phyloP scores from a whole-genome alignment of 2,329 filamentous ascomycete species.

The Aquanectria penicillioides region DNA sequence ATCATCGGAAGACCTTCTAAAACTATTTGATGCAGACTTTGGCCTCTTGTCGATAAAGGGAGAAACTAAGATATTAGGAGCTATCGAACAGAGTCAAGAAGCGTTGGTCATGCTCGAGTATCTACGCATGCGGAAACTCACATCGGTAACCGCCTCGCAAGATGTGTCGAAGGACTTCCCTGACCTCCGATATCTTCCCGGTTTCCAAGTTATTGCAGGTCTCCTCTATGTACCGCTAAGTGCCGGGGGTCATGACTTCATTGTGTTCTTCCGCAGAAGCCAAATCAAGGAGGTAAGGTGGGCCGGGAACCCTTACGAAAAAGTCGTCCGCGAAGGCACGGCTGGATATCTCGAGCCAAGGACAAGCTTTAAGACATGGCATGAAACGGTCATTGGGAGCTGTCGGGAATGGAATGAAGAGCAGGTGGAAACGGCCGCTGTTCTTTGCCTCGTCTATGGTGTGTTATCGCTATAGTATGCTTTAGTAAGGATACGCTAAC shows the following conservation, averaged over 20 bases:
- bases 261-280: conserved; percentile 87
- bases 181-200: conserved; percentile 81
- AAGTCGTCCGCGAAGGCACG: conserved; percentile 76
- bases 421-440: conserved; percentile 87
- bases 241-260: conserved; percentile 81
- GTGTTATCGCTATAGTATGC: conserved; percentile 47
- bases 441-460: conserved; percentile 87
- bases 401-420: conserved; percentile 90
- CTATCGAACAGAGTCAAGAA: conserved; percentile 81
- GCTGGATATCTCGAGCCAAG: conserved; percentile 79
- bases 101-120: conserved; percentile 87
- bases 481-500: neutral
- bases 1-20: conserved; percentile 85
- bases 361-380: conserved; percentile 83
- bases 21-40: conserved; percentile 87
- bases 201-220: conserved; percentile 81
- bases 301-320: conserved; percentile 89
- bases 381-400: conserved; percentile 82
- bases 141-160: conserved; percentile 80
- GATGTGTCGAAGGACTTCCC: conserved; percentile 82
- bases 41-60: conserved; percentile 85
- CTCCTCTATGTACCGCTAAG: conserved; percentile 85
- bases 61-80: conserved; percentile 88
- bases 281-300: conserved; percentile 82
- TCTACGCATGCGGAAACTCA: conserved; percentile 77